phyloP scores from a whole-genome alignment of 805 yeast species.

The Kodamaea nitidulidarum region DNA sequence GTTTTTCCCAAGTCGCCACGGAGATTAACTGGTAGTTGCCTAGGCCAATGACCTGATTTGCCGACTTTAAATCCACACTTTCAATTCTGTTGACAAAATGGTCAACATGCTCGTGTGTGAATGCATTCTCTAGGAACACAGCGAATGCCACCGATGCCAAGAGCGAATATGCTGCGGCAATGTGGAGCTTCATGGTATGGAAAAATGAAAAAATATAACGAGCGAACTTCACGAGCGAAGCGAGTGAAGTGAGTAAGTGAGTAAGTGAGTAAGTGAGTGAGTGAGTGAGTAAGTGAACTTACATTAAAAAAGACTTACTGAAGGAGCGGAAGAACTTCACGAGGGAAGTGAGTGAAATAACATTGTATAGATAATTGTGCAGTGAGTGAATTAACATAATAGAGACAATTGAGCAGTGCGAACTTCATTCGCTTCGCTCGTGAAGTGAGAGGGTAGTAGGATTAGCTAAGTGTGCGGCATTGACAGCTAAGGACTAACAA shows the following conservation, averaged over 20 bases:
- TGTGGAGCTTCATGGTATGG: constrained; percentile 1
- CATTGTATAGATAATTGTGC: not conserved
- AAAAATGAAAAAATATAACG: not conserved
- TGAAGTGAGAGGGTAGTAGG: too few relatives aligned
- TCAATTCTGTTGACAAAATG: constrained; percentile 15
- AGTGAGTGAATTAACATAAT: too few relatives aligned
- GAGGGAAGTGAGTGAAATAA: not conserved
- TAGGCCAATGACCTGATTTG: constrained; percentile 16
- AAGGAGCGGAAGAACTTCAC: too few relatives aligned
- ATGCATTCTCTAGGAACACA: constrained; percentile 49
- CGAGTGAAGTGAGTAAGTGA: too few relatives aligned
- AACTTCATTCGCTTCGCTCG: too few relatives aligned
- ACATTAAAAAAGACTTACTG: too few relatives aligned
- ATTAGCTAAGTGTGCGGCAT: too few relatives aligned
- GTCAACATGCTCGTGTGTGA: constrained; percentile 51
- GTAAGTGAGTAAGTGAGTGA: too few relatives aligned
- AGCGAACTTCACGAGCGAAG: not conserved
- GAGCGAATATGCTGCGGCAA: not conserved
- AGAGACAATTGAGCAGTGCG: too few relatives aligned
- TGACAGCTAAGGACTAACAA: too few relatives aligned
- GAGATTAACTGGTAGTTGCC: constrained; percentile 15
- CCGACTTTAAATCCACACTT: constrained; percentile 12
- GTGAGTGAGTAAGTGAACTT: too few relatives aligned
- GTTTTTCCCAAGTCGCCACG: constrained; percentile 5
- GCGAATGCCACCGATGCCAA: constrained; percentile 11